A percentile compares a stretch with the other conserved stretches of the same genome.
phyloP scores from a whole-genome alignment of 805 yeast species.

The Metschnikowia cubensis region DNA sequence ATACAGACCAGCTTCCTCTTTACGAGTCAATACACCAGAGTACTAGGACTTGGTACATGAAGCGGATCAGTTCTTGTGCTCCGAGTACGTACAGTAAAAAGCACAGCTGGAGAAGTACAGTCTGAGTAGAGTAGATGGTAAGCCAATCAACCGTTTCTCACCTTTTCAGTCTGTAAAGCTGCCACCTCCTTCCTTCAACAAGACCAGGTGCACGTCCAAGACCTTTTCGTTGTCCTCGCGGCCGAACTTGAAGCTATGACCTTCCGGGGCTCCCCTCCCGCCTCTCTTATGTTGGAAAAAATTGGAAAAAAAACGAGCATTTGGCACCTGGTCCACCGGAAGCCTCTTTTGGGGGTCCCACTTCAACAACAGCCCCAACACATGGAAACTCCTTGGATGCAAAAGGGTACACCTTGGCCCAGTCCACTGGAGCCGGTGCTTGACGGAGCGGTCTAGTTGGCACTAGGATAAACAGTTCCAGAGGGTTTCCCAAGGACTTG shows the following conservation, averaged over 20 bases:
- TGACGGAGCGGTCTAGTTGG: constrained; percentile 24
- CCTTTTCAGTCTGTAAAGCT: constrained; percentile 16
- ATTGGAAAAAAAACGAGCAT: constrained; percentile 56
- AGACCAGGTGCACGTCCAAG: constrained; percentile 13
- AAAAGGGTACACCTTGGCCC: constrained; percentile 60
- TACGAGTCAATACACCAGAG: too few relatives aligned
- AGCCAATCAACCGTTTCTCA: neutral
- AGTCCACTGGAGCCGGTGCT: constrained; percentile 39
- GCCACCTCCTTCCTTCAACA: constrained; percentile 22
- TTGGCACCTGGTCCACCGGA: constrained; percentile 49
- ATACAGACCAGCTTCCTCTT: too few relatives aligned
- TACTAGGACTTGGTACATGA: too few relatives aligned
- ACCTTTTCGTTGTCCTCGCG: constrained; percentile 46
- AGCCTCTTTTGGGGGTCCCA: constrained; percentile 63
- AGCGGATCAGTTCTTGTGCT: too few relatives aligned
- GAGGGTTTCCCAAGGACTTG: constrained; percentile 69
- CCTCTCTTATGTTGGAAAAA: constrained; percentile 51
- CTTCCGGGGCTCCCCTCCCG: constrained; percentile 53
- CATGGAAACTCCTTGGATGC: constrained; percentile 51
- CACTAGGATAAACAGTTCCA: neutral
- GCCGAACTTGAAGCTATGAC: constrained; percentile 54
- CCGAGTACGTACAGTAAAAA: too few relatives aligned
- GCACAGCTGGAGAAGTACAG: too few relatives aligned
- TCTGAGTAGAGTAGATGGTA: neutral
- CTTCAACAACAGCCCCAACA: constrained; percentile 51